Evolutionary conservation across 1,139 yeast species (phyloP), one percentile per base, ranked within the genome.

Genomic region (Pneumocystis murina): DNA sequence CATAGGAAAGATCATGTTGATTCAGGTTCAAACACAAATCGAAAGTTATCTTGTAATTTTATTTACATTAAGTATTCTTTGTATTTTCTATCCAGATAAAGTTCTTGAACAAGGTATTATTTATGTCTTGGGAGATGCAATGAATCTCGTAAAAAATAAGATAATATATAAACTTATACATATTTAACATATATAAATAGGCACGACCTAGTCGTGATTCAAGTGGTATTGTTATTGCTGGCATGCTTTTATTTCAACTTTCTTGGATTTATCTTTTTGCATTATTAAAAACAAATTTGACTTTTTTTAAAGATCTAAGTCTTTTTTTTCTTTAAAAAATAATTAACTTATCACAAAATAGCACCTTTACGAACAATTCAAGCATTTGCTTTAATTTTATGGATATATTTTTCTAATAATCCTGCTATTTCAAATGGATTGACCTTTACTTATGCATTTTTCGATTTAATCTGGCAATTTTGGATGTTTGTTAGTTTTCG

Each of bases 391-490:
- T 24, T 48, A 24, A 30, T 24, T 12, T 20, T 48, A 48, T 48
- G 55, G 33, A 48, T 48, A 24, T 48, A 48, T 48, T 48, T 48
- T 24, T 48, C 55, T 10, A 48, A 20, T 12, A 24, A 48, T 6
- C 55, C 55, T 10, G 33, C 33, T n/a, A 48, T 48, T 10, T 48
- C 55, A 24, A 48, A 48, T 12, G 55, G 55, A 48, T 43, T 62
- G 20, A 55, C 61, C 24, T 62, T 62, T 60, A 62, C 63, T 24
- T 62, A 59, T 58, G 63, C 63, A 4, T 62, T 62, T 40, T 57
- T 59, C 14, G 63, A 62, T 36, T 59, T 62, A 7, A 62, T 62
- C 17, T 55, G 62, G 62, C 63, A 62, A 24, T 62, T 62, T 20
- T 62, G 63, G 63, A 39, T 62, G 33, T 62, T 36, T 24, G 63